Evolutionary conservation across 257 asterid species (phyloP).

Genomic region (Nicotiana undulata): DNA sequence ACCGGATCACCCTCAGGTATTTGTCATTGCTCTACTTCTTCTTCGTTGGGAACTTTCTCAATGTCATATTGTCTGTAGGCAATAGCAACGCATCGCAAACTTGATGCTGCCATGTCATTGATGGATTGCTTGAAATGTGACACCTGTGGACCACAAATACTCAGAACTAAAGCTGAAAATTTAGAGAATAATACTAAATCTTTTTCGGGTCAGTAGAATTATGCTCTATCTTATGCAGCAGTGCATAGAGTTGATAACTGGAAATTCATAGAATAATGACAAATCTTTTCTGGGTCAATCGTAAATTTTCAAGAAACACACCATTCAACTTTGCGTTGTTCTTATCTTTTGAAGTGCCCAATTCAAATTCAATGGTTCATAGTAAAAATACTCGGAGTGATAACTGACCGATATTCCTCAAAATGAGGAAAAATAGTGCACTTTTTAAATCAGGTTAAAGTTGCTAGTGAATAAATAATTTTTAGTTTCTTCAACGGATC

Average conservation of each 20-base stretch:
- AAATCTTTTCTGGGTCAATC: not conserved
- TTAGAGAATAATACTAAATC: not conserved
- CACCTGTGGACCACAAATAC: slow-evolving; percentile 30
- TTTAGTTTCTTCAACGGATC: not conserved
- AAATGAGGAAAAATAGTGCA: not conserved
- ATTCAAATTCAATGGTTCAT: not conserved
- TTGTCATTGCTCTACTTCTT: slow-evolving; percentile 66
- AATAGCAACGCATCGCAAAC: slow-evolving; percentile 92
- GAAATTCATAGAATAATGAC: not conserved
- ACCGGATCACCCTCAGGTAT: slow-evolving; percentile 75
- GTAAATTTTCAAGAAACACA: not conserved
- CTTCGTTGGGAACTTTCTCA: slow-evolving; percentile 65
- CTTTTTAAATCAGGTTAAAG: not conserved
- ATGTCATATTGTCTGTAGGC: slow-evolving; percentile 46
- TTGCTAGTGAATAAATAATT: not conserved
- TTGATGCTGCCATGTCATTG: slow-evolving; percentile 73
- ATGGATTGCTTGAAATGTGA: slow-evolving; percentile 49
- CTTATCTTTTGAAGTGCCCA: not conserved
- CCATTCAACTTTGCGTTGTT: not conserved
- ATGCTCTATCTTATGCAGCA: not conserved
- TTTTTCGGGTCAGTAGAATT: not conserved
- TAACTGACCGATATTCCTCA: not conserved
- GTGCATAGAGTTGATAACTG: not conserved
- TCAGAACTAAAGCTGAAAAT: not conserved
- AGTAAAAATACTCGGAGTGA: not conserved